Evolutionary conservation across 148 eudicot genomes (phyloP).

Genomic region (Rhododendron ovatum): DNA sequence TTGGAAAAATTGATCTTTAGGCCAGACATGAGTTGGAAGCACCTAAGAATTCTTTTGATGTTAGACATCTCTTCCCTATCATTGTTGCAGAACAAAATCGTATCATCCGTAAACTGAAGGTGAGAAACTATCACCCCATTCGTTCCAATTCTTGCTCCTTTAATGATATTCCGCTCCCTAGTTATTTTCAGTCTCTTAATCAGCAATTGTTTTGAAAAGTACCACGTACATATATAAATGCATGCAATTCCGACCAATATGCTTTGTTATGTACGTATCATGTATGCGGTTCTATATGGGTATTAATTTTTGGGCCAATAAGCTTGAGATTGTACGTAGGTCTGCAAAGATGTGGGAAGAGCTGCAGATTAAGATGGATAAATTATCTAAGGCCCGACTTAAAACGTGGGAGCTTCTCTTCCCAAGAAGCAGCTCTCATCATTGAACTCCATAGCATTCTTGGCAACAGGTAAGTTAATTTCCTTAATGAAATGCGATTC

Average conservation of each 20-base stretch:
- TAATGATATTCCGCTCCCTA: too few species aligned
- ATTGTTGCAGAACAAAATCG: too few species aligned
- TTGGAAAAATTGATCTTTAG: too few species aligned
- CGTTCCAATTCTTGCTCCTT: too few species aligned
- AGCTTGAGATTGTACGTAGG: slow-evolving; percentile 31
- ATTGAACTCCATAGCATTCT: slow-evolving; percentile 76
- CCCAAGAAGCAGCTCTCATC: slow-evolving; percentile 75
- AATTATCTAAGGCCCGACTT: slow-evolving; percentile 85
- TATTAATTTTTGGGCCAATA: not conserved
- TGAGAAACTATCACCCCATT: too few species aligned
- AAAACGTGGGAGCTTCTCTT: slow-evolving; percentile 75
- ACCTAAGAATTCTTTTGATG: too few species aligned
- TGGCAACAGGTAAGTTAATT: slow-evolving; percentile 61
- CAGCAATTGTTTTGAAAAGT: not conserved
- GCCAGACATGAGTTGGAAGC: too few species aligned
- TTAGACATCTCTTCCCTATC: too few species aligned
- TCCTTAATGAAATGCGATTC: too few species aligned
- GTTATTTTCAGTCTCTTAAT: not conserved
- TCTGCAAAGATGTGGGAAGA: slow-evolving; percentile 84
- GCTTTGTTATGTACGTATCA: too few species aligned
- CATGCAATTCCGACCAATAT: not conserved
- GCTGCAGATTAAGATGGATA: slow-evolving; percentile 89
- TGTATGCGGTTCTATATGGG: too few species aligned
- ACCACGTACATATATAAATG: not conserved
- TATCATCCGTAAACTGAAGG: too few species aligned